Evolutionary conservation across 257 asterid species (phyloP).

Genomic region (Fraxinus pennsylvanica): DNA sequence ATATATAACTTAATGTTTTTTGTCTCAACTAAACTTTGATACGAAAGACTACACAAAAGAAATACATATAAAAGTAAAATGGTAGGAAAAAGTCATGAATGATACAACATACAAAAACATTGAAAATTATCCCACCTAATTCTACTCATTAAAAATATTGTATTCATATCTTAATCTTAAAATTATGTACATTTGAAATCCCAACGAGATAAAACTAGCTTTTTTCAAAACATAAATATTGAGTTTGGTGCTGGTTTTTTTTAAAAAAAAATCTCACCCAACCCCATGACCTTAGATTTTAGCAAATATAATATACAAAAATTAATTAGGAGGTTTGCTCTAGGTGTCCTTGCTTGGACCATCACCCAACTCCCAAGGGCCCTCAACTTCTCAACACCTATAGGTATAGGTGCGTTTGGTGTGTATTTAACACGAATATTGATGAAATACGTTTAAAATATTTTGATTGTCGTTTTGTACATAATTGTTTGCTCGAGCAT

Average conservation of each 20-base stretch:
- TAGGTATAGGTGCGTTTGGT: too few relatives aligned
- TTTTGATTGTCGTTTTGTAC: background rate
- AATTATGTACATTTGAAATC: conserved; percentile 6
- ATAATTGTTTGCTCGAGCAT: too few relatives aligned
- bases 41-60: background rate
- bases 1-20: too few relatives aligned
- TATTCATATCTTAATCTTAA: conserved; percentile 9
- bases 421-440: too few relatives aligned
- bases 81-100: background rate
- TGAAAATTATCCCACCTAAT: conserved; percentile 18
- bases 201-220: background rate
- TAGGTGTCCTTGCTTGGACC: conserved; percentile 16
- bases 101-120: conserved; percentile 4
- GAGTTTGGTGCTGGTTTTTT: background rate
- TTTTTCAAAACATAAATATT: background rate
- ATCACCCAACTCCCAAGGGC: background rate
- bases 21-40: background rate
- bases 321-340: conserved; percentile 33
- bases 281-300: conserved; percentile 20
- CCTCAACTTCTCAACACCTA: background rate
- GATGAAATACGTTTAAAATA: too few relatives aligned
- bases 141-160: background rate
- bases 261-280: conserved; percentile 12
- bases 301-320: conserved; percentile 18
- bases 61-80: too few relatives aligned